Base-by-base conservation (phyloP, 441 rosid genomes). In the Populus hybrid region DNA sequence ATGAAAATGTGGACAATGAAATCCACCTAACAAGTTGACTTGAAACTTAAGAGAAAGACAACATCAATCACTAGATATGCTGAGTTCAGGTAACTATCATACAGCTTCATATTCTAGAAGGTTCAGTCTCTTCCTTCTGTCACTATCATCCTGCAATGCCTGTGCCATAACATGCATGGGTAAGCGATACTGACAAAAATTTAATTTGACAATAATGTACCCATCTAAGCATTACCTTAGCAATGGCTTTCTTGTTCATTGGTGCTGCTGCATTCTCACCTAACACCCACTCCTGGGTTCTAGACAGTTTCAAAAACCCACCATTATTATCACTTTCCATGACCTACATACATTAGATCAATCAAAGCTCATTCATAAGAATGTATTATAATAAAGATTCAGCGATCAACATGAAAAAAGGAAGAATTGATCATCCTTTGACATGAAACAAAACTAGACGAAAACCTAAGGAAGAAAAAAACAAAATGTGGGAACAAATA, bases 21-120 rank as follows among this genome's bases (percentile, higher is more conserved):
- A 64, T 40, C 50, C 50, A 64, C 28, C 28, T 10, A 64, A 24
- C 68, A 64, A 12, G 28, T n/a, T 65, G 30, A 21, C 16, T 65
- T 11, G 30, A 68, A 30, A 30, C 40, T 14, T 61, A 74, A 24
- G 64, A 28, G 42, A 61, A 63, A 35, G 53, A 28, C 46, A 6
- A 73, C 38, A 70, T 61, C 9, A 57, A 70, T 24, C 9, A 70
- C 23, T 46, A 72, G 46, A n/a, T 34, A 82, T 69, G 70, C 75
- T 61, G 77, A 81, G 75, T 77, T 71, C 61, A 77, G 79, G 81
- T 78, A 82, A 86, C 78, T 81, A 79, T 82, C 95, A 78, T 91
- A 95, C 98, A 79, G 99, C 97, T 89, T 90, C 99, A 80, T 95
- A 92, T 83, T 89, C 34, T 80, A 95, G 94, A 82, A 93, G 82